Conservation (phyloP, 768 basidiomycete genomes). For the Psilocybe cyanescens region DNA sequence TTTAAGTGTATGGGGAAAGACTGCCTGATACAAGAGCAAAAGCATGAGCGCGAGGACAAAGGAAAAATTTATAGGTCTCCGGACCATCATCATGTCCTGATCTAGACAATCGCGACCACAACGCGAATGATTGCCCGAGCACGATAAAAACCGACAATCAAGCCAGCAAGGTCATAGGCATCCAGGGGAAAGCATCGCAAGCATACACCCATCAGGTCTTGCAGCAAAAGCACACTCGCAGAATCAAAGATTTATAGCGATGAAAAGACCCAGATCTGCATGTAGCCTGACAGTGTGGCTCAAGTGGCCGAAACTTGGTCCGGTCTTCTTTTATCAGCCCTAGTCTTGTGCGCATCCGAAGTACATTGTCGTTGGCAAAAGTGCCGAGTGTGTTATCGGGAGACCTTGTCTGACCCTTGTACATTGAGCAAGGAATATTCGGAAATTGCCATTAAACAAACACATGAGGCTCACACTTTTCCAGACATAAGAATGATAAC, state of each 20-base stretch:
- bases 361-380: not conserved
- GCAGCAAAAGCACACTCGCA: not conserved
- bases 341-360: not conserved
- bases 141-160: not conserved
- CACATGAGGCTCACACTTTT: constrained; percentile 10
- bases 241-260: not conserved
- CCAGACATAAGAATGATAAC: not conserved
- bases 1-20: constrained; percentile 4
- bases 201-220: not conserved
- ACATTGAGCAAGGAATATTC: constrained; percentile 7
- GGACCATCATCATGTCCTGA: constrained; percentile 32
- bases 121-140: not conserved
- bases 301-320: not conserved
- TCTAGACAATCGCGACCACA: not conserved
- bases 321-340: not conserved
- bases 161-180: not conserved
- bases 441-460: constrained; percentile 17
- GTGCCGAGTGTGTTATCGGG: not conserved
- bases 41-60: constrained; percentile 1
- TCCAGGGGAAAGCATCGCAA: not conserved
- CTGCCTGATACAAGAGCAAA: not conserved
- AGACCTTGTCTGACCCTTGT: not conserved
- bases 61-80: constrained; percentile 48
- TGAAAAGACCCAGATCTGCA: not conserved
- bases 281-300: not conserved